These are phyloP conservation scores for Colletotrichum theobromicola DNA, from an alignment of 2,329 filamentous ascomycete genomes.

Conservation along the genomic window DNA sequence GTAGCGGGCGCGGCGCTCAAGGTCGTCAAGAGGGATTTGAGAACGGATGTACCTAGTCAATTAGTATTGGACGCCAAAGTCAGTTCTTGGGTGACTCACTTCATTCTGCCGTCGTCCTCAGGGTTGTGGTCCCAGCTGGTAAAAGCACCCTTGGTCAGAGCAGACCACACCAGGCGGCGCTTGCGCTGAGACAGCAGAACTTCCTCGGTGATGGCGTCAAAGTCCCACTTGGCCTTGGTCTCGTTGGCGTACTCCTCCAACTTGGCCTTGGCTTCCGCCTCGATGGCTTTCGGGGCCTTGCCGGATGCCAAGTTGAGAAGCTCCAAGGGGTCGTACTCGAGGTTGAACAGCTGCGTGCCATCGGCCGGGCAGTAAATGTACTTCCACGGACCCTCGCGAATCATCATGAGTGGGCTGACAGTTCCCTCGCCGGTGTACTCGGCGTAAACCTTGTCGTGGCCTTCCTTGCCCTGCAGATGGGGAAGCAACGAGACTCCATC, in stretches of 20 bases:
- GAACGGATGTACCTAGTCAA: conserved; percentile 78
- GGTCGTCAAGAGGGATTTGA: conserved; percentile 79
- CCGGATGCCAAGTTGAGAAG: conserved; percentile 70
- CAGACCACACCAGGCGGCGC: conserved; percentile 79
- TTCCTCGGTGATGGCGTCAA: conserved; percentile 75
- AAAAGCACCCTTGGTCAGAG: conserved; percentile 76
- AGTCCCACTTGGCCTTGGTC: conserved; percentile 79
- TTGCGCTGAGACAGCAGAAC: conserved; percentile 81
- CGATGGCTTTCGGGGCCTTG: conserved; percentile 43
- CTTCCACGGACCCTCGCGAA: conserved; percentile 87
- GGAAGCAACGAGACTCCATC: conserved; percentile 84
- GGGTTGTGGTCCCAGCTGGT: conserved; percentile 89
- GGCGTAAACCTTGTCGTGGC: conserved; percentile 86
- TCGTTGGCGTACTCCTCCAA: conserved; percentile 76
- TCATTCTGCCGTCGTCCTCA: conserved; percentile 69
- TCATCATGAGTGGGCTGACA: conserved; percentile 90
- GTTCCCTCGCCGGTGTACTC: conserved; percentile 97
- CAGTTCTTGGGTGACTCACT: conserved; percentile 47
- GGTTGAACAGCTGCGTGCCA: conserved; percentile 83
- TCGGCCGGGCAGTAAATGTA: conserved; percentile 87
- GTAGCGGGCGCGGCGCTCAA: conserved; percentile 78
- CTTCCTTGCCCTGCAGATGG: conserved; percentile 71
- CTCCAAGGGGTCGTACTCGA: conserved; percentile 77
- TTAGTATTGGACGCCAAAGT: background rate
- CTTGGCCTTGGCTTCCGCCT: conserved; percentile 50